Conservation (phyloP, 768 basidiomycete species). For the Lentinula edodes region DNA sequence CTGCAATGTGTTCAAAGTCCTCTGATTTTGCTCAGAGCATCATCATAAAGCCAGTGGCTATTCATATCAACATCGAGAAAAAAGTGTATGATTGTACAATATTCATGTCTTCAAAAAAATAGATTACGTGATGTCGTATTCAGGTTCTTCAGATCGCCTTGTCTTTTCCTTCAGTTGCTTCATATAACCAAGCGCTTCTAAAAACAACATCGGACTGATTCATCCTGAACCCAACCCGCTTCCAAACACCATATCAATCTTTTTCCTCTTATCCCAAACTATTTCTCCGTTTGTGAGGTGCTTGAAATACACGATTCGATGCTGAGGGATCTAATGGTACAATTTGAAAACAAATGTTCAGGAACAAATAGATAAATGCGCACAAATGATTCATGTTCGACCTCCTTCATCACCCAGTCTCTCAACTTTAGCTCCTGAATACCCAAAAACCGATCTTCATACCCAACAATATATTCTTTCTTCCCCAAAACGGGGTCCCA, state of each 20-base stretch:
- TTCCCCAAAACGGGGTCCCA: slow-evolving; percentile 14
- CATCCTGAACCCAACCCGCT: slow-evolving; percentile 10
- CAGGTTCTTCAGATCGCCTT: no score
- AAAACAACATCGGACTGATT: no score
- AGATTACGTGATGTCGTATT: no score
- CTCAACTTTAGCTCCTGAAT: slow-evolving; percentile 13
- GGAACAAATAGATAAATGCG: background rate
- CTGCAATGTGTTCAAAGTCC: no score
- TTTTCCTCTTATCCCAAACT: slow-evolving; percentile 15
- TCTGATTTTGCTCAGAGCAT: no score
- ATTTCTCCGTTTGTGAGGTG: slow-evolving; percentile 10
- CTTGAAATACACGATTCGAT: slow-evolving; percentile 17
- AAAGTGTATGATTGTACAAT: no score
- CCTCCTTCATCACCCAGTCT: slow-evolving; percentile 15
- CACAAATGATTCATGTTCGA: slow-evolving; percentile 18
- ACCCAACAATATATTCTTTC: slow-evolving; percentile 15
- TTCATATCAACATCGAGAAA: background rate
- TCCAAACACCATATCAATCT: slow-evolving; percentile 17
- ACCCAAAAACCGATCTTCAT: slow-evolving; percentile 19
- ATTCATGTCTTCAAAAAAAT: no score
- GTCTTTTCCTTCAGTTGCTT: no score
- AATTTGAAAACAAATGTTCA: background rate
- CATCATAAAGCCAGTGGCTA: background rate
- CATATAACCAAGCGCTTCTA: no score
- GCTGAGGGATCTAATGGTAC: slow-evolving; percentile 16